phyloP scores from a whole-genome alignment of 371 early-diverging fungal genomes.

The Circinella minor region DNA sequence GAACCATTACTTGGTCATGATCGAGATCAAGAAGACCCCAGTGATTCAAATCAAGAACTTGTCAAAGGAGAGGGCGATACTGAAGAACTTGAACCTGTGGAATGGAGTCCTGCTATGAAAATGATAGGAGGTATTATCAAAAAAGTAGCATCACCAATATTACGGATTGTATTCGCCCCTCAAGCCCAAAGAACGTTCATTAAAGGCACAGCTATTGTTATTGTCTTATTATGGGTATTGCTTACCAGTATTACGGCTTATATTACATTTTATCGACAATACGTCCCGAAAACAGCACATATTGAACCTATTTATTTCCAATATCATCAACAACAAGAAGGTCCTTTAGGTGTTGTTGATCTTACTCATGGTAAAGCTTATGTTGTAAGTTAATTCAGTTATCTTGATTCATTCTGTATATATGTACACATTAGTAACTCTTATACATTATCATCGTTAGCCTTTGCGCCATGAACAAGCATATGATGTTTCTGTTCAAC shows the following conservation, averaged over 20 bases:
- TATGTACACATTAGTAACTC: too few relatives aligned
- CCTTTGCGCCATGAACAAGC: conserved; percentile 37
- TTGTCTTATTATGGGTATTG: conserved; percentile 39
- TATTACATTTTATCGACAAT: conserved; percentile 46
- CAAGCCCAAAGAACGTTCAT: conserved; percentile 41
- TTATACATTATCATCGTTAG: background rate
- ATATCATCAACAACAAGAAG: conserved; percentile 28
- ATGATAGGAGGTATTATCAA: conserved; percentile 14
- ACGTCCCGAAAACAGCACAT: conserved; percentile 48
- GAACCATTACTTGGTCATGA: conserved; percentile 13
- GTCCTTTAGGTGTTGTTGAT: conserved; percentile 28
- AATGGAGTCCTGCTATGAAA: conserved; percentile 25
- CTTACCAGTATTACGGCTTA: conserved; percentile 51
- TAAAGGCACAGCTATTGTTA: conserved; percentile 30
- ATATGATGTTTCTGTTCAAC: conserved; percentile 71
- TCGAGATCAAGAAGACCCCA: conserved; percentile 40
- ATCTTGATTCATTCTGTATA: background rate
- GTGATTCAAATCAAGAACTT: background rate
- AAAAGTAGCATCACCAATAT: conserved; percentile 17
- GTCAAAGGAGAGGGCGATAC: conserved; percentile 17
- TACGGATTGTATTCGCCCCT: conserved; percentile 41
- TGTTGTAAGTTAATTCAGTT: conserved; percentile 15
- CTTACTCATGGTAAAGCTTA: conserved; percentile 25
- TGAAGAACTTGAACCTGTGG: conserved; percentile 14
- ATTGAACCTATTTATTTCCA: conserved; percentile 52